phyloP scores from a whole-genome alignment of 345 rosid genomes.

The Citrus unshiu region DNA sequence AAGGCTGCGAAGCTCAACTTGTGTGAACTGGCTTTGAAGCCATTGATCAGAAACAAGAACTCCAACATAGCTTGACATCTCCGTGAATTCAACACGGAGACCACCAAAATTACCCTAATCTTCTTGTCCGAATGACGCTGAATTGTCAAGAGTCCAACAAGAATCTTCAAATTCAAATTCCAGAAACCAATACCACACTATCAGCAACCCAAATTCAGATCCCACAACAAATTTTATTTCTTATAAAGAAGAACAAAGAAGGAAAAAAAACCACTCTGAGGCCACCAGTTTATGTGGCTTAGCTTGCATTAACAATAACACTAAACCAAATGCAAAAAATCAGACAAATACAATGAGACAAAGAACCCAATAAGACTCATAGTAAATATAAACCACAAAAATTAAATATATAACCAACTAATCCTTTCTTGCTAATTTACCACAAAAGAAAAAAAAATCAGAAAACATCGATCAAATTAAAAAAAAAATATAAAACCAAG shows the following conservation, averaged over 20 bases:
- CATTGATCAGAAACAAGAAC: slow-evolving; percentile 76
- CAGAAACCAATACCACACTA: slow-evolving; percentile 23
- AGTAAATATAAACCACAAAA: slow-evolving; percentile 5
- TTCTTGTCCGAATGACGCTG: slow-evolving; percentile 2
- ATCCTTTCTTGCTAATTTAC: neutral
- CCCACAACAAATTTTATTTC: slow-evolving; percentile 4
- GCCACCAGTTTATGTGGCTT: neutral
- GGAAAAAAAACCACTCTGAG: slow-evolving; percentile 2
- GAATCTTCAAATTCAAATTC: slow-evolving; percentile 21
- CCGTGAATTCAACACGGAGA: slow-evolving; percentile 18
- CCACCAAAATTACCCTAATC: slow-evolving; percentile 5
- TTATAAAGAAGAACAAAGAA: neutral
- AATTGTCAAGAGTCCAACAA: slow-evolving; percentile 11
- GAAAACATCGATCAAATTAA: slow-evolving; percentile 5
- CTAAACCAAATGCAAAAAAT: slow-evolving; percentile 1
- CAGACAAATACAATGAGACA: slow-evolving; percentile 5
- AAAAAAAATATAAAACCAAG: neutral
- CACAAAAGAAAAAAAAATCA: neutral
- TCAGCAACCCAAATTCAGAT: slow-evolving; percentile 24
- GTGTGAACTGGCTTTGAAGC: slow-evolving; percentile 87
- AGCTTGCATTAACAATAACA: slow-evolving; percentile 5
- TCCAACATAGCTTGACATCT: slow-evolving; percentile 72
- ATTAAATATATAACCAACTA: neutral
- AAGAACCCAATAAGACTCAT: neutral
- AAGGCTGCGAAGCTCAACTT: slow-evolving; percentile 88